Conservation (phyloP, 345 rosid genomes). For the Eucalyptus sideroxylon region DNA sequence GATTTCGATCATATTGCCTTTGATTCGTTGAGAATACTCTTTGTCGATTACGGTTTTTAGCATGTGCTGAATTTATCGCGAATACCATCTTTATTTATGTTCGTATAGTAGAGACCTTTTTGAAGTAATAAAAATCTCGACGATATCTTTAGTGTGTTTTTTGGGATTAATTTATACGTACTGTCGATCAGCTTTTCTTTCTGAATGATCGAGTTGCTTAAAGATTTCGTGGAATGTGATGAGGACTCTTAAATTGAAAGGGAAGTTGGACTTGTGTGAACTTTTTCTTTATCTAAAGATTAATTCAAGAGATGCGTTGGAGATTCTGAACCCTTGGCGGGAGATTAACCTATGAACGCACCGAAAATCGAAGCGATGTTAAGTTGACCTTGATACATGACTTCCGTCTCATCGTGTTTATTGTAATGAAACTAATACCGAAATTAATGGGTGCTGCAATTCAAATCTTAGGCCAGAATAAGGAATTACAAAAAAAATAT, state of each 20-base stretch:
- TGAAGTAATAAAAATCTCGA: not conserved
- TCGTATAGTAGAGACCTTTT: rapidly evolving
- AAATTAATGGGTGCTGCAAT: not conserved
- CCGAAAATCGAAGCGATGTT: not conserved
- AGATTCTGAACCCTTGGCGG: not conserved
- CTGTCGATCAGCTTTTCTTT: not conserved
- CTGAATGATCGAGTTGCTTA: not conserved
- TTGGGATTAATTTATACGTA: not conserved
- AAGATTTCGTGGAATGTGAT: not conserved
- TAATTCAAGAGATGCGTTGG: not conserved
- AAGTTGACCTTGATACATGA: not conserved
- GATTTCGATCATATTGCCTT: not conserved
- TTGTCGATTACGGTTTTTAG: rapidly evolving
- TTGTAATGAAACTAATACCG: not conserved
- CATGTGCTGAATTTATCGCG: not conserved
- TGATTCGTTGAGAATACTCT: not conserved
- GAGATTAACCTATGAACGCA: not conserved
- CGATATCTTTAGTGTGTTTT: rapidly evolving
- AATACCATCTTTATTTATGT: not conserved
- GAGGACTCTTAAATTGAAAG: not conserved
- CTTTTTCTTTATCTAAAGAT: not conserved
- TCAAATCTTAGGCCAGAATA: not conserved
- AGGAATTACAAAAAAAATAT: not conserved
- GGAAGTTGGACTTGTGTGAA: not conserved
- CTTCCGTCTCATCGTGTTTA: not conserved